Percentiles rank a stretch among this genome's conserved stretches.
Conservation (phyloP, 768 basidiomycete genomes). For the Leccinum imitatum region DNA sequence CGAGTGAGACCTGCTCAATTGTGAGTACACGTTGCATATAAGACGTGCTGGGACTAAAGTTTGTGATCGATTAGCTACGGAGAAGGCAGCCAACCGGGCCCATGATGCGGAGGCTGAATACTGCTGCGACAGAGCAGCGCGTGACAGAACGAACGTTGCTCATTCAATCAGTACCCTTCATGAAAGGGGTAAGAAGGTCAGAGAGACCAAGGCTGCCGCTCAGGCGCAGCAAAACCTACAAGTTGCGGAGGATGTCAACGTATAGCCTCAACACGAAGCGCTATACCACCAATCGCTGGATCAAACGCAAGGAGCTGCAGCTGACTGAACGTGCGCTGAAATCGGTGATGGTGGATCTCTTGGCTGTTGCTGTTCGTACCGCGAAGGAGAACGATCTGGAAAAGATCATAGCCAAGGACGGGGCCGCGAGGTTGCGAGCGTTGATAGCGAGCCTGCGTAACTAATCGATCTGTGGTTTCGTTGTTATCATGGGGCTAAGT, state of each 20-base stretch:
- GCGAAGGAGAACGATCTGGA: slow-evolving; percentile 56
- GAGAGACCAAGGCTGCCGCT: slow-evolving; percentile 72
- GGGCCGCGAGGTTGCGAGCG: slow-evolving; percentile 48
- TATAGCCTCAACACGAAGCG: slow-evolving; percentile 66
- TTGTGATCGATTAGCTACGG: slow-evolving; percentile 46
- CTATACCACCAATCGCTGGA: slow-evolving; percentile 49
- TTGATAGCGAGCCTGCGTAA: slow-evolving; percentile 65
- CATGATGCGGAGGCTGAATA: slow-evolving; percentile 46
- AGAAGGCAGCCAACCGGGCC: slow-evolving; percentile 56
- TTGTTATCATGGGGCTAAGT: neutral
- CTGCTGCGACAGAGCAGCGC: slow-evolving; percentile 37
- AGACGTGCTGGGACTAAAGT: neutral
- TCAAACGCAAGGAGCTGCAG: slow-evolving; percentile 47
- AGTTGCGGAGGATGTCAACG: slow-evolving; percentile 41
- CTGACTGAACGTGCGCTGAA: slow-evolving; percentile 60
- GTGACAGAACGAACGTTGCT: slow-evolving; percentile 50
- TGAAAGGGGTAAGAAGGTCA: slow-evolving; percentile 50
- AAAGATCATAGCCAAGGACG: slow-evolving; percentile 55
- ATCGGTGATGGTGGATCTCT: slow-evolving; percentile 58
- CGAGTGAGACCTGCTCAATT: slow-evolving; percentile 49
- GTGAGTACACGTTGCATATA: slow-evolving; percentile 35
- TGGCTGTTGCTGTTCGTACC: slow-evolving; percentile 45
- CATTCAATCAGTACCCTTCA: slow-evolving; percentile 42
- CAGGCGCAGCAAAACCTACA: slow-evolving; percentile 34
- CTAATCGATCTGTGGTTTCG: slow-evolving; percentile 16